These are phyloP conservation scores for Quercus tomentella DNA, from an alignment of 331 rosid genomes.

Conservation along the genomic window DNA sequence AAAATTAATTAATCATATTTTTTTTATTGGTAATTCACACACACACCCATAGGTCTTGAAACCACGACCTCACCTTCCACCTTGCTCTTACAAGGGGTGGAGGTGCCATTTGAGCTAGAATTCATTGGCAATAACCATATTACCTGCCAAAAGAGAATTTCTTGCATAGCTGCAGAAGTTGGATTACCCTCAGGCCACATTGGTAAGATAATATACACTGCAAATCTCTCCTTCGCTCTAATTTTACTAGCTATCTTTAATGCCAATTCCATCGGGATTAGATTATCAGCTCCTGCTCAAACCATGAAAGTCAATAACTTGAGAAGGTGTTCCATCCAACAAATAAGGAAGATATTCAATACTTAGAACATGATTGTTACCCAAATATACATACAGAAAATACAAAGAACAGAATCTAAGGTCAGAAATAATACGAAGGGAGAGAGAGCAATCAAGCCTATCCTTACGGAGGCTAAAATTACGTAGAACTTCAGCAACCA, in stretches of 20 bases:
- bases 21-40: too few relatives aligned
- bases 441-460: background rate
- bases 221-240: slow-evolving; percentile 82
- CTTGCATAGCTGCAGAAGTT: slow-evolving; percentile 73
- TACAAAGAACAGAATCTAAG: background rate
- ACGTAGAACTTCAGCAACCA: background rate
- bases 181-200: slow-evolving; percentile 99
- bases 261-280: slow-evolving; percentile 95
- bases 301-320: slow-evolving; percentile 1
- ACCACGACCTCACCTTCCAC: too few relatives aligned
- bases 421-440: background rate
- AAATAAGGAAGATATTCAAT: background rate
- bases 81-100: too few relatives aligned
- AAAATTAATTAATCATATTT: background rate
- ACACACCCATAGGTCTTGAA: too few relatives aligned
- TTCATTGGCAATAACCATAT: background rate
- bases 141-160: slow-evolving; percentile 99
- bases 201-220: slow-evolving; percentile 75
- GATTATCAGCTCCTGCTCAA: slow-evolving; percentile 90
- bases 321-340: background rate
- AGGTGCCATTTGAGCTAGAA: too few relatives aligned
- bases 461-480: background rate
- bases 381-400: background rate
- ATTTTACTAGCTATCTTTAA: slow-evolving; percentile 82
- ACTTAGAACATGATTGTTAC: background rate